phyloP scores from a whole-genome alignment of 2,329 filamentous ascomycete species.

The Colletotrichum scovillei region DNA sequence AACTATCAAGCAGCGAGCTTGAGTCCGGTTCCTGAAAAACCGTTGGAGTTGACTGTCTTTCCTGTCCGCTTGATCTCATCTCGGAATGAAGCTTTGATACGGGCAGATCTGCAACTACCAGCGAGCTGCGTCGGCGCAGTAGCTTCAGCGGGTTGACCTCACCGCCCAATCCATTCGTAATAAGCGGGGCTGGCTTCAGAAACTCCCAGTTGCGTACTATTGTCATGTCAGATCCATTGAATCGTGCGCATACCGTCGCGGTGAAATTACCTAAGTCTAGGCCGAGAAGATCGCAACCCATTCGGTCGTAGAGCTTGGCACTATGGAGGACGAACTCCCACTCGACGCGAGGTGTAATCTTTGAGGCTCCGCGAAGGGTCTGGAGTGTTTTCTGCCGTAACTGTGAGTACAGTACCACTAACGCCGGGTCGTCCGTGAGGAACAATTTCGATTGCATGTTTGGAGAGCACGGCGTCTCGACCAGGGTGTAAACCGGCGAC shows the following conservation, averaged over 20 bases:
- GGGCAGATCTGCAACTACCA: constrained; percentile 83
- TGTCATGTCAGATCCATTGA: constrained; percentile 32
- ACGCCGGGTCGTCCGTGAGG: constrained; percentile 88
- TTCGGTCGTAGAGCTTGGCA: constrained; percentile 84
- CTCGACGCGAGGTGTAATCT: constrained; percentile 81
- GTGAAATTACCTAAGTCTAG: constrained; percentile 77
- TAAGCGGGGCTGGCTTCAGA: constrained; percentile 58
- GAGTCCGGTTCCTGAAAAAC: constrained; percentile 94
- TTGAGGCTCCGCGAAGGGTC: constrained; percentile 85
- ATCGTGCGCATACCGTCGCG: background rate
- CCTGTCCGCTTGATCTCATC: constrained; percentile 54
- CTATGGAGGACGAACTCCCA: constrained; percentile 93
- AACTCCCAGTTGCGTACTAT: constrained; percentile 86
- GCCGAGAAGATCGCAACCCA: constrained; percentile 93
- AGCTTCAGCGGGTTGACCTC: constrained; percentile 74
- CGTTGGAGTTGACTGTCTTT: constrained; percentile 72
- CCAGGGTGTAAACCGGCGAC: constrained; percentile 81
- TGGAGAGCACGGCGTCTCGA: constrained; percentile 75
- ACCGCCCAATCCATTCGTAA: constrained; percentile 52
- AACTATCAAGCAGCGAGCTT: constrained; percentile 88
- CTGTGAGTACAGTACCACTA: constrained; percentile 88
- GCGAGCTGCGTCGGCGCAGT: constrained; percentile 77
- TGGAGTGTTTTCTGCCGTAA: constrained; percentile 84
- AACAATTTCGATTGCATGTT: constrained; percentile 82
- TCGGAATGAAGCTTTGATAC: constrained; percentile 53